Evolutionary conservation across 2,329 filamentous ascomycete genomes (phyloP).

Genomic region (Fusarium nygamai): DNA sequence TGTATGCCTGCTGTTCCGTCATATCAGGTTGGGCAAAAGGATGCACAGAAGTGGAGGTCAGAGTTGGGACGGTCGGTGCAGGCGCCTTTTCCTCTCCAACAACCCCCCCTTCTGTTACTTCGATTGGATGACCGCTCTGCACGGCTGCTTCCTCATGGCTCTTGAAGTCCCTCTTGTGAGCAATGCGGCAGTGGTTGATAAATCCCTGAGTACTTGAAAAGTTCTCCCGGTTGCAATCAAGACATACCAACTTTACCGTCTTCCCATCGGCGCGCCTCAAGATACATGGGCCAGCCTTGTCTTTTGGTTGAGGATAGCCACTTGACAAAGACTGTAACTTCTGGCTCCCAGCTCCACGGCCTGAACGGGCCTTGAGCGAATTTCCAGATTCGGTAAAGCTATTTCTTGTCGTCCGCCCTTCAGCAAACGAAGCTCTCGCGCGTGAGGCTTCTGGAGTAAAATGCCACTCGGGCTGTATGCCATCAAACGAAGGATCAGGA

Average conservation of each 20-base stretch:
- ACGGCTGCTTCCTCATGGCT: slow-evolving; percentile 95
- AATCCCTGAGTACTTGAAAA: slow-evolving; percentile 99
- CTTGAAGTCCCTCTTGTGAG: slow-evolving; percentile 91
- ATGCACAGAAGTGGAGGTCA: slow-evolving; percentile 44
- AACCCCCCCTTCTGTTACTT: slow-evolving; percentile 50
- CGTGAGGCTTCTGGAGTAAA: slow-evolving; percentile 54
- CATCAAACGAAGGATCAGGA: slow-evolving; percentile 87
- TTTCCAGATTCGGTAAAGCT: slow-evolving; percentile 62
- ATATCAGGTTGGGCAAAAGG: slow-evolving; percentile 56
- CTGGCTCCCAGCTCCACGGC: slow-evolving; percentile 63
- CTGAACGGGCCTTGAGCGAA: slow-evolving; percentile 60
- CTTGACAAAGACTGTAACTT: slow-evolving; percentile 75
- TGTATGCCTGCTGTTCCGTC: slow-evolving; percentile 62
- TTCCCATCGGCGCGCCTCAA: slow-evolving; percentile 87
- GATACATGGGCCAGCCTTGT: slow-evolving; percentile 83
- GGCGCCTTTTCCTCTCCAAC: slow-evolving; percentile 42
- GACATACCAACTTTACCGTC: slow-evolving; percentile 89
- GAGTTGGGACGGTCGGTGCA: slow-evolving; percentile 8
- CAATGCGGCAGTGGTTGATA: slow-evolving; percentile 98
- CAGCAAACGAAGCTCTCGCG: slow-evolving; percentile 59
- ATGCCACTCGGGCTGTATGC: slow-evolving; percentile 61
- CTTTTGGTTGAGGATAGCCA: slow-evolving; percentile 78
- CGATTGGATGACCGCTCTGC: slow-evolving; percentile 84
- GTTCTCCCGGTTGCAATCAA: slow-evolving; percentile 87
- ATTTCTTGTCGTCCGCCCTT: slow-evolving; percentile 83